Percentiles rank a stretch among this genome's conserved stretches.
phyloP scores from a whole-genome alignment of 2,329 filamentous ascomycete species.

The Stagonosporopsis rhizophila region DNA sequence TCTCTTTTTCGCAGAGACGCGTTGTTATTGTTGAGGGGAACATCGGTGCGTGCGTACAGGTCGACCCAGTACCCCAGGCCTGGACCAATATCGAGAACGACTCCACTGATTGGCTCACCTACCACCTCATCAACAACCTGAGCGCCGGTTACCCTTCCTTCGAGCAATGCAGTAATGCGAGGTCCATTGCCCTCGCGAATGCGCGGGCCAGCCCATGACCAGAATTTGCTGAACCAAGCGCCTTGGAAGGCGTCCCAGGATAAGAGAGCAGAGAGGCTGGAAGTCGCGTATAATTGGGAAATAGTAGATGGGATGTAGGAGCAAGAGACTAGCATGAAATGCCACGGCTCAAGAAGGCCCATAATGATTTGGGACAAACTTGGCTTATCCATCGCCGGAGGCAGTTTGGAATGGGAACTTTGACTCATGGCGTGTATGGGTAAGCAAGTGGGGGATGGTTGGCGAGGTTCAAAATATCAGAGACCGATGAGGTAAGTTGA shows the following conservation, averaged over 20 bases:
- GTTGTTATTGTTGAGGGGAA: slow-evolving; percentile 9
- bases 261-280: slow-evolving; percentile 8
- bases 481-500: slow-evolving; percentile 3
- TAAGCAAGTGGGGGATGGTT: neutral
- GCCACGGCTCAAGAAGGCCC: slow-evolving; percentile 21
- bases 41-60: slow-evolving; percentile 16
- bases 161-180: slow-evolving; percentile 24
- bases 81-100: slow-evolving; percentile 25
- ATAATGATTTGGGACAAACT: neutral
- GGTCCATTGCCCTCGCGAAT: slow-evolving; percentile 21
- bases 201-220: slow-evolving; percentile 19
- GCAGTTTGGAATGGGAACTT: neutral
- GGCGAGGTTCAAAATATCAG: neutral
- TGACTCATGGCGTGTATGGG: neutral
- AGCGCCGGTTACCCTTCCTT: slow-evolving; percentile 22
- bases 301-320: slow-evolving; percentile 19
- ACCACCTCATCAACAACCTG: slow-evolving; percentile 17
- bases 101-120: slow-evolving; percentile 18
- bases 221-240: slow-evolving; percentile 27
- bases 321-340: slow-evolving; percentile 19
- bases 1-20: neutral
- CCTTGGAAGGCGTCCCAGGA: slow-evolving; percentile 19
- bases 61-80: slow-evolving; percentile 30
- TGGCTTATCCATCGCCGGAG: neutral
- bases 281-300: slow-evolving; percentile 7